Evolutionary conservation across 2,329 filamentous ascomycete genomes (phyloP), one percentile per base, ranked within the genome.

Genomic region (Arthroderma sp.): DNA sequence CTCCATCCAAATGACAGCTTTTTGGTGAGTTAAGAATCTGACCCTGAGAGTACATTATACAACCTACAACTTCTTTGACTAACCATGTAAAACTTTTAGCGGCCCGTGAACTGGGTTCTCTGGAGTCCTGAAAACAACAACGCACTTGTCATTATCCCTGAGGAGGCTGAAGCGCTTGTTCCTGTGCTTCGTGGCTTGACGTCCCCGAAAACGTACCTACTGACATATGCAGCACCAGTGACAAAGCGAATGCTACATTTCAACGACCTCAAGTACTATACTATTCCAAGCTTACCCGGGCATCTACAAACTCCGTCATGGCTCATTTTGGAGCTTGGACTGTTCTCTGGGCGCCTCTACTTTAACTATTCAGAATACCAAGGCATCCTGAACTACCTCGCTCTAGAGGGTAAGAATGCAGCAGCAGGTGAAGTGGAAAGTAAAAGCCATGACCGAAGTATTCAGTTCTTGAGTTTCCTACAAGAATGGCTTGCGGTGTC

Each of bases 271-370:
- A 53, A 54, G 0, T 82, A 70, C 53, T 75, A 73, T 51, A 58
- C 68, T 0, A 59, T 77, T 1, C 78, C 80, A 0, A 29, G 56
- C 0, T 57, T 77, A 0, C 66, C 71, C 0, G 1, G 36, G 0
- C 40, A 51, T 0, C 71, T 66, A 61, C 36, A 49, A 1, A 57
- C 70, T 0, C 77, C 79, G 0, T n/a, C 46, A 0, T 80, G 74
- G 74, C 59, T 83, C 0, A 62, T 56, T 0, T 64, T 75, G 0
- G 75, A 83, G 51, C 54, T 83, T 0, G 78, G 78, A 0, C 64
- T 83, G 3, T 66, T 81, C 39, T 65, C 75, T 0, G 80, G 78
- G 0, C 66, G 77, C 0, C 63, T 83, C 0, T 82, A 83, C 51
- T 59, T 60, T 34, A 48, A 54, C 0, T 58, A 49, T 29, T 32